phyloP scores from a whole-genome alignment of 169 alveolate species.

The Pseudocohnilembus persalinus region DNA sequence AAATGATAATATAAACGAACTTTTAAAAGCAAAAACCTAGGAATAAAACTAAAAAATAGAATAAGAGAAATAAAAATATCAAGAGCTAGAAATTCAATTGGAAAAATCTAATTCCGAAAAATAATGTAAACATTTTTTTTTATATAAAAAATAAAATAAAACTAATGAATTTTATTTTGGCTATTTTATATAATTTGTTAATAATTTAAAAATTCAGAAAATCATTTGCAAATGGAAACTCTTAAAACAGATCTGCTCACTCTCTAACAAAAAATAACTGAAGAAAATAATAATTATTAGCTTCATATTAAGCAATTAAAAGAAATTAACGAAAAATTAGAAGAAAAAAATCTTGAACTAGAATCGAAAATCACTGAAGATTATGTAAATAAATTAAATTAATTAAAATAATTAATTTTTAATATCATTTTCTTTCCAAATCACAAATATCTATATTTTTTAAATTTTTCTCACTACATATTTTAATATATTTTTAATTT shows the following conservation, averaged over 20 bases:
- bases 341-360: neutral
- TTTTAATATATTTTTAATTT: too few relatives aligned
- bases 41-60: neutral
- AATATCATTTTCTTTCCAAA: too few relatives aligned
- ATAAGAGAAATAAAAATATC: too few relatives aligned
- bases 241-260: neutral
- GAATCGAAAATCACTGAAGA: neutral
- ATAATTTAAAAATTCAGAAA: neutral
- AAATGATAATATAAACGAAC: too few relatives aligned
- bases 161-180: neutral
- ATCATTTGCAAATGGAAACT: neutral
- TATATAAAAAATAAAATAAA: too few relatives aligned
- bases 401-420: too few relatives aligned
- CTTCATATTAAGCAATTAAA: neutral
- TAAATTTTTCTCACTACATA: too few relatives aligned
- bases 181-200: too few relatives aligned
- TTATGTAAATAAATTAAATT: neutral
- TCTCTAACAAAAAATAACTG: neutral
- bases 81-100: neutral
- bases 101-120: neutral
- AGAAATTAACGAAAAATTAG: neutral
- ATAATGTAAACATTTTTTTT: too few relatives aligned
- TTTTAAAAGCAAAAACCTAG: neutral
- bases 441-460: too few relatives aligned
- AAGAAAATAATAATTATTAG: neutral